Conservation (phyloP, 257 asterid species). For the Ocimum tenuiflorum region DNA sequence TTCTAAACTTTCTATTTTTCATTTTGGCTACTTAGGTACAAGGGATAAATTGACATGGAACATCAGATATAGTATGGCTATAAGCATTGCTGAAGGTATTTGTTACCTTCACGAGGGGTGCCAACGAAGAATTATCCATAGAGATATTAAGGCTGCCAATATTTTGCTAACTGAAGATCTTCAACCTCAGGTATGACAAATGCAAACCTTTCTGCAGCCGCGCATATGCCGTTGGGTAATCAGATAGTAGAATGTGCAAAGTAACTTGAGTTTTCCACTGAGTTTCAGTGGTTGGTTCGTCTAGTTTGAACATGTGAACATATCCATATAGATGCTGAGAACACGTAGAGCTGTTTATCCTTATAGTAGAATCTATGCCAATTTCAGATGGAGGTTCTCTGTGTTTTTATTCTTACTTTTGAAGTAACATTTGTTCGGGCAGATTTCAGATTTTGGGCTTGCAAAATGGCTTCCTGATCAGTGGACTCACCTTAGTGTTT, state of each 20-base stretch:
- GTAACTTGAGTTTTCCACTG: background rate
- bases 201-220: background rate
- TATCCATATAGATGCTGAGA: background rate
- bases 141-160: slow-evolving; percentile 93
- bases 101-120: slow-evolving; percentile 93
- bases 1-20: background rate
- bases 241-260: background rate
- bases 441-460: slow-evolving; percentile 96
- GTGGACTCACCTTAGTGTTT: slow-evolving; percentile 82
- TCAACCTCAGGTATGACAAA: slow-evolving; percentile 63
- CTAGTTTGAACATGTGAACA: background rate
- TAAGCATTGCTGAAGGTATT: slow-evolving; percentile 80
- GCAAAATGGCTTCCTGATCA: slow-evolving; percentile 99
- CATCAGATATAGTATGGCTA: slow-evolving; percentile 54
- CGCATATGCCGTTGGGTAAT: background rate
- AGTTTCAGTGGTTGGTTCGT: background rate
- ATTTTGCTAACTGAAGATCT: slow-evolving; percentile 76
- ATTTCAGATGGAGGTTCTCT: background rate
- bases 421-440: slow-evolving; percentile 20
- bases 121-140: slow-evolving; percentile 80
- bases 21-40: slow-evolving; percentile 31
- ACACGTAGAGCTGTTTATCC: background rate
- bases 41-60: slow-evolving; percentile 56
- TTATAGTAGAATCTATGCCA: no score
- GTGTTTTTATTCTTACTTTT: slow-evolving; percentile 6